These are phyloP conservation scores for Furculomyces boomerangus DNA, from an alignment of 371 early-diverging fungal species.

Conservation along the genomic window DNA sequence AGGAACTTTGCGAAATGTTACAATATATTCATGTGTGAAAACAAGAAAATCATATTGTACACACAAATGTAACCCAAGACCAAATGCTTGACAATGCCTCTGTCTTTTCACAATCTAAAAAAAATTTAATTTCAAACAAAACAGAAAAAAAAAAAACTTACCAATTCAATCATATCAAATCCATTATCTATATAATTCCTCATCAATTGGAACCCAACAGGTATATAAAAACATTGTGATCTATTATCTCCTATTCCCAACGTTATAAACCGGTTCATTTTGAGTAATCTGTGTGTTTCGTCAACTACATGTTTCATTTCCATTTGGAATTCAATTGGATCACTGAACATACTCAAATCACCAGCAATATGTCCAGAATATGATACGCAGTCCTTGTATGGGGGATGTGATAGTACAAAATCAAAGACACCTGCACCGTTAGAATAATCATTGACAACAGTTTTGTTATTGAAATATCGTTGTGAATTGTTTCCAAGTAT, in stretches of 20 bases:
- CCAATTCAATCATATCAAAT: conserved; percentile 69
- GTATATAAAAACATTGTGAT: conserved; percentile 72
- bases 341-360: conserved; percentile 57
- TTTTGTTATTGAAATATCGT: conserved; percentile 33
- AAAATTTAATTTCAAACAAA: neutral
- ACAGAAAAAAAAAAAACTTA: neutral
- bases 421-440: conserved; percentile 39
- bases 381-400: conserved; percentile 82
- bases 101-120: conserved; percentile 67
- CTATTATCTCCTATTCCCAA: conserved; percentile 83
- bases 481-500: conserved; percentile 10
- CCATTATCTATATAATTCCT: conserved; percentile 63
- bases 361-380: conserved; percentile 56
- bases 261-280: conserved; percentile 49
- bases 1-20: conserved; percentile 59
- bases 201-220: conserved; percentile 65
- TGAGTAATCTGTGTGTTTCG: conserved; percentile 60
- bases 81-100: conserved; percentile 74
- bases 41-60: conserved; percentile 76
- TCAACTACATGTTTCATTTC: conserved; percentile 55
- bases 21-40: conserved; percentile 84
- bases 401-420: conserved; percentile 80
- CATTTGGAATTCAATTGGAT: conserved; percentile 46
- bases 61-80: conserved; percentile 70
- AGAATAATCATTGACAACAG: conserved; percentile 12